These are phyloP conservation scores for Arctium lappa DNA, from an alignment of 129 eudicot species.

Conservation along the genomic window DNA sequence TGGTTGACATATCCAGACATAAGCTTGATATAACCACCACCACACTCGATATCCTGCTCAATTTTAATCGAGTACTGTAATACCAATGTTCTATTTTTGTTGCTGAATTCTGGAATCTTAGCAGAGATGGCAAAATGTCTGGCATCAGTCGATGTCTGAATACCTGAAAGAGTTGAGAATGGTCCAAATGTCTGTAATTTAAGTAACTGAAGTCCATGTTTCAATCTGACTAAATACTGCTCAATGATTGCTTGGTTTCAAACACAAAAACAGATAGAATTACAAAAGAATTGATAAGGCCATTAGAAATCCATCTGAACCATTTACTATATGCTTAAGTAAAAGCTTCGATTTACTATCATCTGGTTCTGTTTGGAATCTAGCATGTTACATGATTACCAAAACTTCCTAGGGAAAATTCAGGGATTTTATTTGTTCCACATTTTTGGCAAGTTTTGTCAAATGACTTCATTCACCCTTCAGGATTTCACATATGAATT, in stretches of 20 bases:
- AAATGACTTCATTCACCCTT: not conserved
- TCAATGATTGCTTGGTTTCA: not conserved
- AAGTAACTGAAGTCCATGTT: not conserved
- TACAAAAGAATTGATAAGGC: not conserved
- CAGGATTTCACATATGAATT: not conserved
- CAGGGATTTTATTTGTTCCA: not conserved
- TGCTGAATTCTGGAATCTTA: conserved; percentile 81
- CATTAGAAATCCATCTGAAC: not conserved
- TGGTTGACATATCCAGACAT: conserved; percentile 82
- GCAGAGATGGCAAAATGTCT: conserved; percentile 89
- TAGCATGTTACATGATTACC: not conserved
- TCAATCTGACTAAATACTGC: not conserved
- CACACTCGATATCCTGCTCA: conserved; percentile 92
- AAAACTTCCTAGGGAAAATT: not conserved
- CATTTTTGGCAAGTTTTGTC: not conserved
- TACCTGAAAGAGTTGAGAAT: conserved; percentile 43
- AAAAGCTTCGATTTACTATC: not conserved
- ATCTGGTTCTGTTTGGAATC: not conserved
- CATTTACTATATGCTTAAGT: not conserved
- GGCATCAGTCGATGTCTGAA: conserved; percentile 80
- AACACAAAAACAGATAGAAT: not conserved
- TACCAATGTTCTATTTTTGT: conserved; percentile 77
- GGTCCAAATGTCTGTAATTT: not conserved
- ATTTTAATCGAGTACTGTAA: conserved; percentile 75
- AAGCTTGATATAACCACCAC: conserved; percentile 91